Base-by-base conservation (phyloP, 2,329 filamentous ascomycete species). In the Domatiomyces catenatus region DNA sequence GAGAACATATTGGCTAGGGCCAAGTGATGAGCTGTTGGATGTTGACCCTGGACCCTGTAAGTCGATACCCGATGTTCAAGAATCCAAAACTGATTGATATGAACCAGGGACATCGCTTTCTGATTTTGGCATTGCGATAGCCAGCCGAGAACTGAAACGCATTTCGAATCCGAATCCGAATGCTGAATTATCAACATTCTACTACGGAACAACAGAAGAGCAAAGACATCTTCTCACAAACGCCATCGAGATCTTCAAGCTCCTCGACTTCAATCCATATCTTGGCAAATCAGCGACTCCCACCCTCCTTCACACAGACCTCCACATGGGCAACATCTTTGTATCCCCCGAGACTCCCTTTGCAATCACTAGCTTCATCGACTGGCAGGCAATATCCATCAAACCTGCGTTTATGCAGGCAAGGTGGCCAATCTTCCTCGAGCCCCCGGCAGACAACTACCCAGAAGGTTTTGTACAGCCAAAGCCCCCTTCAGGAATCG, bases 291-390 rank as follows among this genome's bases (percentile, higher is more conserved):
- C 43, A 42, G 10, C n/a, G 2, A 58, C 22, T 28, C 60, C 61
- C 39, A 62, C 57, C 12, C 19, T 61, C 36, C 59, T 51, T 54
- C 55, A 60, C 36, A 60, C 58, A 5, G 56, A 60, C 50, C 57
- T 63, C 32, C 55, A 61, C 22, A 60, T 65, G 60, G 61, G 63
- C 22, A 67, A 67, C 46, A 65, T 68, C 12, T 66, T 59, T 44
- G 59, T 63, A 19, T 51, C 56, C 8, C 44, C 56, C 3, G 48
- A 59, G 12, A 52, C 62, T 0, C 48, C 48, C 44, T 55, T 56
- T 36, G 36, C n/a, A 46, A 62, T 63, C 39, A 43, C 52, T n/a
- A 52, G 50, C 0, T 17, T 62, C 1, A 62, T 64, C 42, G 61
- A 63, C 47, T 54, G 58, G 20, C 61, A 63, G 49, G 58, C 55